Percentiles rank a stretch among this genome's conserved stretches.
Conservation (phyloP, 2,329 filamentous ascomycete genomes). For the Ophiostoma ips region DNA sequence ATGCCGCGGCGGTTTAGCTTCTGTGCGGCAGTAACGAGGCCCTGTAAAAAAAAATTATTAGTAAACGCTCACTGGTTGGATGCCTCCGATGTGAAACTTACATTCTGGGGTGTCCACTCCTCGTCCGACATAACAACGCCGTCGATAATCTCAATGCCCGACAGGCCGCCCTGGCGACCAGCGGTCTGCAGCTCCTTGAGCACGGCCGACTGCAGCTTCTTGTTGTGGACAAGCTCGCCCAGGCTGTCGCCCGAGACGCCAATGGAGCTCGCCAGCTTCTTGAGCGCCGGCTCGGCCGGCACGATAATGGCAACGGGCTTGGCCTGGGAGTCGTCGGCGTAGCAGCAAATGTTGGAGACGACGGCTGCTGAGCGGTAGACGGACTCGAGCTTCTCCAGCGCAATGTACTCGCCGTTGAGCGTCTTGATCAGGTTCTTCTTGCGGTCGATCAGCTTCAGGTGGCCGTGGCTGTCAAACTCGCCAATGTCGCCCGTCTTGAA, state of each 20-base stretch:
- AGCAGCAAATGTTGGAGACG: conserved; percentile 43
- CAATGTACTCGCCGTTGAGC: conserved; percentile 69
- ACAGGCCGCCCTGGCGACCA: conserved; percentile 47
- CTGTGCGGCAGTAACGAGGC: conserved; percentile 54
- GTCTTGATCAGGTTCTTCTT: conserved; percentile 88
- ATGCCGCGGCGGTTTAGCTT: conserved; percentile 61
- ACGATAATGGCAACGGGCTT: conserved; percentile 44
- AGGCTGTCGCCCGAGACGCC: conserved; percentile 37
- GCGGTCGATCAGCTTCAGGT: conserved; percentile 64
- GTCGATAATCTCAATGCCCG: conserved; percentile 56
- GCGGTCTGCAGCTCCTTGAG: conserved; percentile 49
- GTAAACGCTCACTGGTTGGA: neutral
- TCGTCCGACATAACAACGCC: conserved; percentile 58
- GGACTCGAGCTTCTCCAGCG: conserved; percentile 55
- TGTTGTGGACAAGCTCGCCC: conserved; percentile 53
- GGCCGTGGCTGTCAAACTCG: conserved; percentile 58
- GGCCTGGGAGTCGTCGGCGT: conserved; percentile 34
- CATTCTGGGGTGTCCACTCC: conserved; percentile 64
- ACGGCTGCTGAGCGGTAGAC: conserved; percentile 36
- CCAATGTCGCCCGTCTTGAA: conserved; percentile 82
- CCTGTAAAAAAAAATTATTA: conserved; percentile 29
- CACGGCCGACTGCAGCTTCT: conserved; percentile 49
- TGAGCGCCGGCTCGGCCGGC: conserved; percentile 39
- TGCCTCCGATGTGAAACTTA: conserved; percentile 26
- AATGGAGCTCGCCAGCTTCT: conserved; percentile 33